Percentiles rank a stretch among this genome's conserved stretches.
Evolutionary conservation across 441 rosid species (phyloP).

Genomic region (Theobroma grandiflorum): DNA sequence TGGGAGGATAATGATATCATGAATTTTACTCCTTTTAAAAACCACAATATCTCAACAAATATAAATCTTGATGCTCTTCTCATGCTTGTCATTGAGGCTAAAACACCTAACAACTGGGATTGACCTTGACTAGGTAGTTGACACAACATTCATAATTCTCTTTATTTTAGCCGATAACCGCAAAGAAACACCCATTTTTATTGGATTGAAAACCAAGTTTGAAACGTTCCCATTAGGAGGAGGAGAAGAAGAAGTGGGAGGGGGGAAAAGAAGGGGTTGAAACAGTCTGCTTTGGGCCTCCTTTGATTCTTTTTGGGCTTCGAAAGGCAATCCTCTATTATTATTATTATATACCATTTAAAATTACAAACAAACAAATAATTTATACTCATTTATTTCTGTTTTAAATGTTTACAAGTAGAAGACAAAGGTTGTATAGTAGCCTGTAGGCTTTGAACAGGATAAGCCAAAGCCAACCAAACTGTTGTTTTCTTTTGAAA

Average conservation of each 20-base stretch:
- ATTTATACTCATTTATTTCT: not conserved
- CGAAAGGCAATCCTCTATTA: no score
- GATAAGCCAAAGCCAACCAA: slow-evolving; percentile 11
- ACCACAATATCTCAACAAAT: no score
- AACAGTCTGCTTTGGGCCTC: not conserved
- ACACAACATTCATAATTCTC: not conserved
- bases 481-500: not conserved
- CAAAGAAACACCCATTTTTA: not conserved
- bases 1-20: no score
- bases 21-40: no score
- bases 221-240: not conserved
- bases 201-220: not conserved
- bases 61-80: no score
- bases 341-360: no score
- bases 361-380: not conserved
- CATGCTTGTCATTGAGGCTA: no score
- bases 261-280: not conserved
- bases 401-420: not conserved
- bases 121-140: not conserved
- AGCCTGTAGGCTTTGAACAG: not conserved
- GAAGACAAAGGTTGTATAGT: slow-evolving; percentile 5
- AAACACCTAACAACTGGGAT: not conserved
- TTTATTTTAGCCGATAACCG: not conserved
- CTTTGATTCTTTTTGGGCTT: not conserved
- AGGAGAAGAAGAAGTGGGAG: no score